A percentile compares a stretch with the other conserved stretches of the same genome.
phyloP scores from a whole-genome alignment of 257 asterid genomes.

The Lycium ferocissimum region DNA sequence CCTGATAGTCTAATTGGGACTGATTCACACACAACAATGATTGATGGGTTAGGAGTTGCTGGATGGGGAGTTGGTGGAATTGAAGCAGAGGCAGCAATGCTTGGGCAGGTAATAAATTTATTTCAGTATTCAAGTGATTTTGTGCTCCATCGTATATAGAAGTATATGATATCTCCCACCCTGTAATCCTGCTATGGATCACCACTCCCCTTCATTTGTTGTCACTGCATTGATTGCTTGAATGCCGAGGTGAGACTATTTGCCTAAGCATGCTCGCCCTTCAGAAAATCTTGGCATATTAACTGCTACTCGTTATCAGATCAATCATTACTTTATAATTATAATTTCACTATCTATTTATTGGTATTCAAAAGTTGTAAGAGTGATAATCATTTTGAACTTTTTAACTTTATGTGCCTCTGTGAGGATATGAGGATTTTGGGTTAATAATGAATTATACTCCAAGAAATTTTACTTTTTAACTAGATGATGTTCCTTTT shows the following conservation, averaged over 20 bases:
- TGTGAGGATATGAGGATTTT: background rate
- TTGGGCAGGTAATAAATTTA: conserved; percentile 72
- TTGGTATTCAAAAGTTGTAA: background rate
- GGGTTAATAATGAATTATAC: no score
- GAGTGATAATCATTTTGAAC: background rate
- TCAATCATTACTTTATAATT: background rate
- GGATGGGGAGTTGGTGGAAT: conserved; percentile 99
- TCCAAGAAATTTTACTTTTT: no score
- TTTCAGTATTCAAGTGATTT: background rate
- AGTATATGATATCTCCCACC: background rate
- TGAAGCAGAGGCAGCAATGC: conserved; percentile 97
- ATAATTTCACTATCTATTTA: background rate
- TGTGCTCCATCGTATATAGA: background rate
- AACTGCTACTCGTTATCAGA: background rate
- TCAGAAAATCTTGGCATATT: background rate
- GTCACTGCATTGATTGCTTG: background rate
- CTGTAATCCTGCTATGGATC: background rate
- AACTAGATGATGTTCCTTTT: background rate
- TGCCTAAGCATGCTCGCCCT: background rate
- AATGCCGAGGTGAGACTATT: conserved; percentile 2
- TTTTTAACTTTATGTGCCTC: background rate
- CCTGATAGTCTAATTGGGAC: conserved; percentile 98
- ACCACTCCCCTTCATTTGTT: conserved; percentile 9
- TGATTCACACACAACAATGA: conserved; percentile 96
- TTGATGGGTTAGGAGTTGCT: conserved; percentile 92